These are phyloP conservation scores for Conticribra guillardii DNA, from an alignment of 108 stramenopile species.

Conservation along the genomic window DNA sequence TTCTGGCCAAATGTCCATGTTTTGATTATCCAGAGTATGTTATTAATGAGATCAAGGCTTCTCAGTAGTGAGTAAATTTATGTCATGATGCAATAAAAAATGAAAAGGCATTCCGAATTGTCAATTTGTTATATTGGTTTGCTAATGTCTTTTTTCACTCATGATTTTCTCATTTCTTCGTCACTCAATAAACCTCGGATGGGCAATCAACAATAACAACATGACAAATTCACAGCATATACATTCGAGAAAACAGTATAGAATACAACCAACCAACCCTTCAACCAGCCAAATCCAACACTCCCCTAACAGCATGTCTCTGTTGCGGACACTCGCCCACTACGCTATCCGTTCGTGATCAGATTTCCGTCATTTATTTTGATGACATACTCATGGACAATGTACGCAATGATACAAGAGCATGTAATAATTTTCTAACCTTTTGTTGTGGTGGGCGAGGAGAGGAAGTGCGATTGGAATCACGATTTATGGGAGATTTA, in stretches of 20 bases:
- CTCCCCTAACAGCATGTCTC: conserved; percentile 5
- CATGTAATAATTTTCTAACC: conserved; percentile 48
- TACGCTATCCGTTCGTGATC: conserved; percentile 52
- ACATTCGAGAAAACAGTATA: conserved; percentile 61
- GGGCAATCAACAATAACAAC: conserved; percentile 1
- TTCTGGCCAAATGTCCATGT: conserved; percentile 49
- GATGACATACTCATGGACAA: conserved; percentile 59
- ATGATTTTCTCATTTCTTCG: too few relatives aligned
- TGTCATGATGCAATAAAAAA: background rate
- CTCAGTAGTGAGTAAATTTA: conserved; percentile 37
- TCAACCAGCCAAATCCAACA: conserved; percentile 38
- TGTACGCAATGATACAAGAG: conserved; percentile 57
- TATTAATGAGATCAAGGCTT: conserved; percentile 54
- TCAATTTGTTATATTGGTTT: background rate
- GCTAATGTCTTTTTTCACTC: too few relatives aligned
- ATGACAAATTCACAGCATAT: conserved; percentile 33
- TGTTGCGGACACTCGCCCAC: conserved; percentile 53
- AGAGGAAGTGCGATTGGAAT: conserved; percentile 55
- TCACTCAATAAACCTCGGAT: too few relatives aligned
- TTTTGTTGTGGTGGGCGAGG: conserved; percentile 62
- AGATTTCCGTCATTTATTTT: conserved; percentile 58
- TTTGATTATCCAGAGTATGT: conserved; percentile 61
- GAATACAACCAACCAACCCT: conserved; percentile 65
- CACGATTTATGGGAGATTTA: conserved; percentile 42
- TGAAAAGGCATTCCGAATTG: background rate